Conservation (phyloP, 805 yeast genomes). For the Barnettozyma sucrosica region DNA sequence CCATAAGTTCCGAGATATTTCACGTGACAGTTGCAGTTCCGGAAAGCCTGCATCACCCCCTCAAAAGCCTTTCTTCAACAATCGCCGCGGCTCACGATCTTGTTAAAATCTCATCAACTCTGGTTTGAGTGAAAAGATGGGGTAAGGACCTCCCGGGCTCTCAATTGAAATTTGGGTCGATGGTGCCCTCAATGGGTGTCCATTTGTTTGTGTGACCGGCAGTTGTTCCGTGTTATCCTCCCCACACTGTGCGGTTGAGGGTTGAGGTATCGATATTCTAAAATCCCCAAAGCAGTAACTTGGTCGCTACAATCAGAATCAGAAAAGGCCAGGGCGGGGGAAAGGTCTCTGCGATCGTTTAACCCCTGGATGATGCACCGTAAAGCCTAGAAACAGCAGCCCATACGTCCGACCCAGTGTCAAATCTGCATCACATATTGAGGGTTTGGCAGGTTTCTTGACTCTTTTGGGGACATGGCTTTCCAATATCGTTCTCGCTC, state of each 20-base stretch:
- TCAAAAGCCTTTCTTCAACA: not conserved
- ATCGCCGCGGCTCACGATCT: not conserved
- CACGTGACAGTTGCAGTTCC: too few species aligned
- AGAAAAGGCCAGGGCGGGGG: not conserved
- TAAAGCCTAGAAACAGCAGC: not conserved
- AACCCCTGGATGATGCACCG: too few species aligned
- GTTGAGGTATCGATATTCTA: too few species aligned
- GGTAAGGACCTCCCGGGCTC: too few species aligned
- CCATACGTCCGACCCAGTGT: not conserved
- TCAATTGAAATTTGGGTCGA: not conserved
- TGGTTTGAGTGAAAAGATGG: not conserved
- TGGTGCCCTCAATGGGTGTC: too few species aligned
- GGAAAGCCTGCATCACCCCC: not conserved
- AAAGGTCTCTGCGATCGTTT: not conserved
- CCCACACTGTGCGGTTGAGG: too few species aligned
- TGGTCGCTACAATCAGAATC: not conserved
- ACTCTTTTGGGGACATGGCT: not conserved
- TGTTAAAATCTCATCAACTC: not conserved
- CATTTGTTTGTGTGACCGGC: not conserved
- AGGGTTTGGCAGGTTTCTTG: not conserved
- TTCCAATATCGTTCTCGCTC: too few species aligned
- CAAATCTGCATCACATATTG: not conserved
- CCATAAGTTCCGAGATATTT: too few species aligned
- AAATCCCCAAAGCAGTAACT: not conserved
- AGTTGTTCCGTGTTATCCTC: not conserved